Conservation (phyloP, 208 protist genomes). For the Acanthamoeba sp. region DNA sequence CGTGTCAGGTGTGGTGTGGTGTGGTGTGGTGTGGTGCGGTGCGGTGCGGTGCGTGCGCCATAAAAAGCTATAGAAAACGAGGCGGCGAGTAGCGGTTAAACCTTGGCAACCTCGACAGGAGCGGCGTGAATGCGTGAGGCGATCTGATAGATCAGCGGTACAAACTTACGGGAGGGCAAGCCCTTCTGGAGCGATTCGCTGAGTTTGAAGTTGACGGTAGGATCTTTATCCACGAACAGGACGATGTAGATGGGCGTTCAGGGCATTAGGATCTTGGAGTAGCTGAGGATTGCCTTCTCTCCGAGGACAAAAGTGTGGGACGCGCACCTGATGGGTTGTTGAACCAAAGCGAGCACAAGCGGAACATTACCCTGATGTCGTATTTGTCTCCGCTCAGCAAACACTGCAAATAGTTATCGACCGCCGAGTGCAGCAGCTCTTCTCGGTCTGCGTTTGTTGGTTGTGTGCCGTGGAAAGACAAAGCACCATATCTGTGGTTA, state of each 20-base stretch:
- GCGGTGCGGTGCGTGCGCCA: too few relatives aligned
- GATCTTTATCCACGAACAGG: neutral
- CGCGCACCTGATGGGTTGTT: slow-evolving; percentile 33
- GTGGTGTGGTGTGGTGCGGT: too few relatives aligned
- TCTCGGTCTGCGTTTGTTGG: slow-evolving; percentile 35
- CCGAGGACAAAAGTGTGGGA: neutral
- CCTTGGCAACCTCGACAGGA: neutral
- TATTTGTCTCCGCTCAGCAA: slow-evolving; percentile 76
- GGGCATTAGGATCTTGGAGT: neutral
- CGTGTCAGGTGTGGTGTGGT: too few relatives aligned
- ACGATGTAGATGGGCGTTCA: neutral
- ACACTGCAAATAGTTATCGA: slow-evolving; percentile 77
- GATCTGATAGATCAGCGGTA: slow-evolving; percentile 86
- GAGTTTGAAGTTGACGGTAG: neutral
- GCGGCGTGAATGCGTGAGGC: slow-evolving; percentile 74
- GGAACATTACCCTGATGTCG: slow-evolving; percentile 78
- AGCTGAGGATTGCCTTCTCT: too few relatives aligned
- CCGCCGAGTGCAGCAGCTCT: slow-evolving; percentile 53
- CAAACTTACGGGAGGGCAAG: slow-evolving; percentile 80
- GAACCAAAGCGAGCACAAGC: slow-evolving; percentile 82
- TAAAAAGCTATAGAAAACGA: too few relatives aligned
- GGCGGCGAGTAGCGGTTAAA: neutral
- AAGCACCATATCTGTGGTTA: neutral
- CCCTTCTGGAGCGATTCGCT: neutral
- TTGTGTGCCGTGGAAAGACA: neutral